Conservation (phyloP, 2,329 filamentous ascomycete genomes). For the Clonostachys solani region DNA sequence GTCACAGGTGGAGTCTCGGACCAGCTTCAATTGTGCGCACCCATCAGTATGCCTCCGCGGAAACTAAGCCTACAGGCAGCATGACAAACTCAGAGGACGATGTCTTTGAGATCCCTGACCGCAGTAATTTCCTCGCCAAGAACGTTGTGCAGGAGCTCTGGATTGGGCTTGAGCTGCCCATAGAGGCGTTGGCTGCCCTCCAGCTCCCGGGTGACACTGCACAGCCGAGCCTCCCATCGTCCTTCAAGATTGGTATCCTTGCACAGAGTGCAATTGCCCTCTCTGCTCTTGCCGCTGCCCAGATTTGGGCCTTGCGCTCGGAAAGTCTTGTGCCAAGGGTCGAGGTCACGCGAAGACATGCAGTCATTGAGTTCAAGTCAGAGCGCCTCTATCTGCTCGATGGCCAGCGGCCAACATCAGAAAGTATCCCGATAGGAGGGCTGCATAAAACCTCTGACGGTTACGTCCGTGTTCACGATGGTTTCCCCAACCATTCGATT, state of each 20-base stretch:
- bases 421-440: constrained; percentile 42
- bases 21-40: no score
- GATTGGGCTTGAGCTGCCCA: constrained; percentile 8
- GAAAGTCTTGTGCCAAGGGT: constrained; percentile 23
- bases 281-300: constrained; percentile 43
- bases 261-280: constrained; percentile 47
- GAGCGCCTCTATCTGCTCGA: constrained; percentile 42
- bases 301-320: constrained; percentile 31
- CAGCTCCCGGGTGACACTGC: constrained; percentile 6
- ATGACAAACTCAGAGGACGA: no score
- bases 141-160: constrained; percentile 6
- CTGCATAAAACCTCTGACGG: constrained; percentile 46
- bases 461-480: constrained; percentile 49
- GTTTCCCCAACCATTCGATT: constrained; percentile 43
- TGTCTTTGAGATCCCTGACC: background rate
- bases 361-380: constrained; percentile 47
- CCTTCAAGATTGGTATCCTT: constrained; percentile 48
- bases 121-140: constrained; percentile 1
- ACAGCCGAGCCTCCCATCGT: constrained; percentile 34
- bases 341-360: constrained; percentile 37
- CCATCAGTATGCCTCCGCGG: no score
- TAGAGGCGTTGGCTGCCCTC: constrained; percentile 3
- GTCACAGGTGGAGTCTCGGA: no score
- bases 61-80: no score
- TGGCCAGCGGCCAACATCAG: constrained; percentile 19